Base-by-base conservation (phyloP, 2,329 filamentous ascomycete genomes). In the Peltaster fructicola region DNA sequence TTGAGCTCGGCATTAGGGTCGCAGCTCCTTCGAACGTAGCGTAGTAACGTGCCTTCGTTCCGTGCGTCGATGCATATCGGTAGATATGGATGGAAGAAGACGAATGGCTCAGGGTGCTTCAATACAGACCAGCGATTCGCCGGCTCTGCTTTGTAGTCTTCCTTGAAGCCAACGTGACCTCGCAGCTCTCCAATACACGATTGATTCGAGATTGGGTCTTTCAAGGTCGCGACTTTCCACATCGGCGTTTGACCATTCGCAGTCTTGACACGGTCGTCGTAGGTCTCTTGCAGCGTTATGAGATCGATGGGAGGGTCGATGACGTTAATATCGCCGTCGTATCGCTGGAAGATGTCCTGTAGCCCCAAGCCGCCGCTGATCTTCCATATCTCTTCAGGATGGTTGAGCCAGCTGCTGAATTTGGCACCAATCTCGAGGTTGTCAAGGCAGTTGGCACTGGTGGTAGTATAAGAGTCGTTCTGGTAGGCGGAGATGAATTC, bases 61-160 rank as follows among this genome's bases (percentile, higher is more conserved):
- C 88, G 67, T 7, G 84, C 88, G 50, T 93, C 88, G 42, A 98
- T 88, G 53, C 84, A 92, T 8, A 98, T 66, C 1, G 85, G 85
- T 6, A 95, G 67, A 30, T 73, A 65, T 1, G 82, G 80, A 42
- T 90, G 84, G 51, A 95, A 61, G 47, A 63, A 63, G 23, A 63
- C 59, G 34, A 63, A 63, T 4, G 59, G 59, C 36, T 61, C 58
- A 2, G 59, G 59, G 34, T 63, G 59, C 28, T 53, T 52, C 22
- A 63, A 35, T 4, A 48, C 38, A 4, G 50, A 40, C 59, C 59
- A 63, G 30, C 58, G 50, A 26, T 61, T 61, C 7, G 45, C 34
- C 13, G 51, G 47, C 24, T 61, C 55, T 8, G 47, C 36, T 25
- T 49, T 51, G 42, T 63, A 63, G 14, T 62, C 56, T 17, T 54